These are phyloP conservation scores for Auricularia sp. DNA, from an alignment of 768 basidiomycete genomes.

Conservation along the genomic window DNA sequence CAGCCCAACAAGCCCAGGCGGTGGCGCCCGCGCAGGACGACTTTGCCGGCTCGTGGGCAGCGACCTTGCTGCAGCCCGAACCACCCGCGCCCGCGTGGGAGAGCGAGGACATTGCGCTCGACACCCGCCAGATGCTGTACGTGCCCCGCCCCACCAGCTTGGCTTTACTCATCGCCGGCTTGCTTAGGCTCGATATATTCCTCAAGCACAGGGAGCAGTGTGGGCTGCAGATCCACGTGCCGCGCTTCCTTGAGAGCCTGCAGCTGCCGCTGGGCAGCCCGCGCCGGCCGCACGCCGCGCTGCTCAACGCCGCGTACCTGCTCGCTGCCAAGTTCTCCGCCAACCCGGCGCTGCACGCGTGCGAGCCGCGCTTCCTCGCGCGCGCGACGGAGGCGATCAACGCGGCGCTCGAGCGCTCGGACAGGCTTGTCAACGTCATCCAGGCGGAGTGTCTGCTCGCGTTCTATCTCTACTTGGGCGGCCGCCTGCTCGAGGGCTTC, in stretches of 20 bases:
- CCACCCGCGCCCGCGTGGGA: slow-evolving; percentile 5
- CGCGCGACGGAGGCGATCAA: slow-evolving; percentile 46
- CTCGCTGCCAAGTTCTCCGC: slow-evolving; percentile 78
- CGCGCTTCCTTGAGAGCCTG: slow-evolving; percentile 53
- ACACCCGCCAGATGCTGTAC: slow-evolving; percentile 12
- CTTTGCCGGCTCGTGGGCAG: neutral
- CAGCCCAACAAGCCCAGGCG: neutral
- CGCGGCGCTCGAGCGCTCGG: slow-evolving; percentile 59
- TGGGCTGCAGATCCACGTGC: slow-evolving; percentile 64
- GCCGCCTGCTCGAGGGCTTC: slow-evolving; percentile 53
- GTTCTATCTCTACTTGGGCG: slow-evolving; percentile 53
- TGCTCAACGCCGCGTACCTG: slow-evolving; percentile 71
- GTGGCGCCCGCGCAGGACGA: neutral
- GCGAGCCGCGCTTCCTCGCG: slow-evolving; percentile 48
- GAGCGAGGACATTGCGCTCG: slow-evolving; percentile 10
- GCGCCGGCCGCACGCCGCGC: slow-evolving; percentile 63
- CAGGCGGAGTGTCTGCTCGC: slow-evolving; percentile 68
- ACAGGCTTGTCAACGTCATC: slow-evolving; percentile 46
- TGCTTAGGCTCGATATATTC: slow-evolving; percentile 59
- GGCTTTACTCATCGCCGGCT: slow-evolving; percentile 5
- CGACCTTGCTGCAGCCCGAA: neutral
- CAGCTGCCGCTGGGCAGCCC: slow-evolving; percentile 28
- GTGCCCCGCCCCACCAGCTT: slow-evolving; percentile 6
- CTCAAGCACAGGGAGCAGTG: slow-evolving; percentile 47
- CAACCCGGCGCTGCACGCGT: slow-evolving; percentile 56